phyloP scores from a whole-genome alignment of 768 basidiomycete species.

The Suillus variegatus region DNA sequence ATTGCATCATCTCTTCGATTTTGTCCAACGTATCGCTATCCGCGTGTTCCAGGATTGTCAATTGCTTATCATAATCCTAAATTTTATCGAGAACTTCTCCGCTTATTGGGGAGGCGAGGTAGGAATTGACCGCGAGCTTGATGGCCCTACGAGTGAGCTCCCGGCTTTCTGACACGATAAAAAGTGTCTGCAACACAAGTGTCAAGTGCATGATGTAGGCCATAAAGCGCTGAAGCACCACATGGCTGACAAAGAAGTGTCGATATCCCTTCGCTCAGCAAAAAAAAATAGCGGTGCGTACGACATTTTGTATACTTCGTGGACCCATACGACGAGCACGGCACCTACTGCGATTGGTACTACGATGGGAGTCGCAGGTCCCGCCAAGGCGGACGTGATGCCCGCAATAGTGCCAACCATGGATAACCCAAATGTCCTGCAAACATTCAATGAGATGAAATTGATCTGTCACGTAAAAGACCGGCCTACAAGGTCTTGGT shows the following conservation, averaged over 20 bases:
- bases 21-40: not conserved
- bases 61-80: not conserved
- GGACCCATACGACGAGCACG: not conserved
- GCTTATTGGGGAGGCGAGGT: not conserved
- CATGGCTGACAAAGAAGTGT: not conserved
- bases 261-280: too few species aligned
- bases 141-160: not conserved
- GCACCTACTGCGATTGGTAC: not conserved
- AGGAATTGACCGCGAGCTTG: not conserved
- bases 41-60: not conserved
- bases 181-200: conserved; percentile 25
- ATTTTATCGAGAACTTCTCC: fast-evolving
- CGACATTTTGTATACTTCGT: not conserved
- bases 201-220: conserved; percentile 28
- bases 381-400: not conserved
- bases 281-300: not conserved
- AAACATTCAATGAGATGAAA: not conserved
- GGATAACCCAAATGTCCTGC: not conserved
- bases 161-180: not conserved
- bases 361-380: not conserved
- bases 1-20: not conserved
- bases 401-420: not conserved
- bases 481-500: too few species aligned
- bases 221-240: conserved; percentile 20
- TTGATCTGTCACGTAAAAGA: too few species aligned